These are phyloP conservation scores for Alternaria infectoria DNA, from an alignment of 2,329 filamentous ascomycete genomes.

Conservation along the genomic window DNA sequence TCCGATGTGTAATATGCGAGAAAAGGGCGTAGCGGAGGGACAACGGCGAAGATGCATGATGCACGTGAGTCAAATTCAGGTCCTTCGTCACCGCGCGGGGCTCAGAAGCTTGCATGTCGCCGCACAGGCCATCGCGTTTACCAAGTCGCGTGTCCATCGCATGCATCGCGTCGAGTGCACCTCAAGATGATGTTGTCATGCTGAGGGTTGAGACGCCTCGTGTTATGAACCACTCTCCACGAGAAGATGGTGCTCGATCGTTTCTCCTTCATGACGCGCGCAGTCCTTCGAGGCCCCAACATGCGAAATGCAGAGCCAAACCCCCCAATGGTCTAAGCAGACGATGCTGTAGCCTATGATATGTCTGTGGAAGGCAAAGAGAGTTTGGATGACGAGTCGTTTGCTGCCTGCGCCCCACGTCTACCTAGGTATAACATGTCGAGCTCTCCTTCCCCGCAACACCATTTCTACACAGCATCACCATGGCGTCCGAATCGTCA, in stretches of 20 bases:
- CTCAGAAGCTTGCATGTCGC: constrained; percentile 12
- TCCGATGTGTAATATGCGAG: constrained; percentile 33
- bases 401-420: constrained; percentile 28
- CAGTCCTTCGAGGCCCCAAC: background rate
- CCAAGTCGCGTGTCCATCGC: constrained; percentile 7
- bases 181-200: background rate
- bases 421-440: constrained; percentile 2
- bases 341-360: background rate
- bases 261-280: background rate
- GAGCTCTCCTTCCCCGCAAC: constrained; percentile 17
- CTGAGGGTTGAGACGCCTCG: background rate
- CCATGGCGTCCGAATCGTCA: constrained; percentile 38
- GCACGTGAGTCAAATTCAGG: constrained; percentile 42
- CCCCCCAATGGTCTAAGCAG: background rate
- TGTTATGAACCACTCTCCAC: background rate
- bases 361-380: background rate
- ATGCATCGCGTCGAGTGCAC: background rate
- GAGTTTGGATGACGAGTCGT: constrained; percentile 9
- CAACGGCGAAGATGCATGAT: constrained; percentile 30
- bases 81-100: constrained; percentile 35
- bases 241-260: background rate
- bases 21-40: constrained; percentile 24
- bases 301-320: background rate
- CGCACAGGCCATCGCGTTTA: constrained; percentile 28
- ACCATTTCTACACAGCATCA: constrained; percentile 13